A percentile compares a stretch with the other conserved stretches of the same genome.
Evolutionary conservation across 345 rosid genomes (phyloP).

Genomic region (Crucihimalaya himalaica): DNA sequence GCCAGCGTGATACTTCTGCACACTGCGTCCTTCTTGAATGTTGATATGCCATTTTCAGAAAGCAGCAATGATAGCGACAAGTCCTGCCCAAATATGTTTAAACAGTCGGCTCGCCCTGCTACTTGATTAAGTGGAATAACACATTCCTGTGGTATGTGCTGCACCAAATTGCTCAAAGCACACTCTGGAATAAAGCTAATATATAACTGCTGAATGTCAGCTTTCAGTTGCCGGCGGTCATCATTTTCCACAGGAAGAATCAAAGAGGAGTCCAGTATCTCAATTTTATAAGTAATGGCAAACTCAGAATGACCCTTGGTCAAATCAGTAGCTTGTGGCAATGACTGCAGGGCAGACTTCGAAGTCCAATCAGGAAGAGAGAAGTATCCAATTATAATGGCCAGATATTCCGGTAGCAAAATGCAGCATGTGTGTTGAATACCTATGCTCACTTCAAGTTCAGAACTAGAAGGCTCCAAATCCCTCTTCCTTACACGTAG

Average conservation of each 20-base stretch:
- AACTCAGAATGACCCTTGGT: slow-evolving; percentile 31
- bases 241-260: slow-evolving; percentile 58
- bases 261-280: slow-evolving; percentile 69
- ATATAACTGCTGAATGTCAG: slow-evolving; percentile 58
- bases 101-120: slow-evolving; percentile 47
- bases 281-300: slow-evolving; percentile 60
- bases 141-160: slow-evolving; percentile 58
- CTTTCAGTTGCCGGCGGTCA: slow-evolving; percentile 53
- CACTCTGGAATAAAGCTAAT: slow-evolving; percentile 50
- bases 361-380: slow-evolving; percentile 78
- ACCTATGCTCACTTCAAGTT: slow-evolving; percentile 78
- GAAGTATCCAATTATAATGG: slow-evolving; percentile 81
- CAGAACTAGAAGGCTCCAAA: slow-evolving; percentile 48
- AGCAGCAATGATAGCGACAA: slow-evolving; percentile 53
- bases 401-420: slow-evolving; percentile 71
- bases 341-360: slow-evolving; percentile 44
- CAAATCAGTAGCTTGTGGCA: slow-evolving; percentile 33
- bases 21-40: slow-evolving; percentile 37
- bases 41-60: slow-evolving; percentile 47
- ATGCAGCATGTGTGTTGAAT: slow-evolving; percentile 82
- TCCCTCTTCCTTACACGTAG: slow-evolving; percentile 61
- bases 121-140: slow-evolving; percentile 53
- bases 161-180: slow-evolving; percentile 43
- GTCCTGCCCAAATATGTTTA: slow-evolving; percentile 72
- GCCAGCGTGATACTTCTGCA: slow-evolving; percentile 49